Evolutionary conservation across 2,329 filamentous ascomycete genomes (phyloP), one percentile per base, ranked within the genome.

Genomic region (Chaetomiaceae sp.): DNA sequence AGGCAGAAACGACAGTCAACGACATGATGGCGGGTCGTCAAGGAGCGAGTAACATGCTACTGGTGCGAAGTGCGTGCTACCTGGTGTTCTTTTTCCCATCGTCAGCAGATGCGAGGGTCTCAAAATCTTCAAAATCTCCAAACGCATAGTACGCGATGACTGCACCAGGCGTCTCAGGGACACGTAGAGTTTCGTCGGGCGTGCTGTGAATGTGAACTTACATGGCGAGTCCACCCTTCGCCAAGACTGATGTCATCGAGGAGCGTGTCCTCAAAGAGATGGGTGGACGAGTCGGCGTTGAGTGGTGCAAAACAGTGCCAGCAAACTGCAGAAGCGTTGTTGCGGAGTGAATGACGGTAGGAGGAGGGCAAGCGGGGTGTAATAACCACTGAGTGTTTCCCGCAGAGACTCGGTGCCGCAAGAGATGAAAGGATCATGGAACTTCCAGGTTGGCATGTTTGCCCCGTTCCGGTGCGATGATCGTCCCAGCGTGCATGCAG

Each of bases 1-100:
- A 56, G 53, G 63, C 61, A 45, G 66, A 66, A 29, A 64, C 59
- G 48, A 63, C 58, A 53, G 64, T 67, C 59, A 72, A 66, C 65
- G 70, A 69, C 53, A 62, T 67, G 61, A 44, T 47, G 37, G 30
- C 32, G 9, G 38, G 9, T 23, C 21, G 25, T 50, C 23, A 32
- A 25, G 34, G 25, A 25, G 11, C 43, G 40, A 30, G 43, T 45
- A 21, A 30, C 57, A 61, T 58, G 53, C 54, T 58, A 55, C 37
- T 54, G 42, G 49, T 13, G 16, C n/a, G 5, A 25, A 4, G 5
- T 40, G 47, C 16, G 47, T n/a, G 47, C 49, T 59, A 59, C 43
- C 57, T 59, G 45, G 21, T 32, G 32, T 48, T 57, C 51, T 56
- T 42, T 29, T 51, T 32, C 14, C 3, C n/a, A n/a, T 36, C 13